phyloP scores from a whole-genome alignment of 768 basidiomycete species.

The Suillus cothurnatus region DNA sequence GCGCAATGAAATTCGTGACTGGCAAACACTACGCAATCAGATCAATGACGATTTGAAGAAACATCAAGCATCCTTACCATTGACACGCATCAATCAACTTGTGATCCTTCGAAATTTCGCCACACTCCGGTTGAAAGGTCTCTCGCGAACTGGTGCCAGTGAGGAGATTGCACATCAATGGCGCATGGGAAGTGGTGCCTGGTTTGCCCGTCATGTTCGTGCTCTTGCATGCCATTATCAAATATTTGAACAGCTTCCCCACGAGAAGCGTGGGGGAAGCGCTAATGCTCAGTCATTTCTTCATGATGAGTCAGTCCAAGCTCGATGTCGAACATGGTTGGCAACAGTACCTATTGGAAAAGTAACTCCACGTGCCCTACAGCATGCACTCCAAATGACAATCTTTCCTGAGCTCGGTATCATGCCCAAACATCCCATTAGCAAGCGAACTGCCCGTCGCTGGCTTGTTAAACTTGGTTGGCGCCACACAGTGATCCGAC shows the following conservation, averaged over 20 bases:
- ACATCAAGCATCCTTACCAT: conserved; percentile 17
- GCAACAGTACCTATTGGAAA: conserved; percentile 24
- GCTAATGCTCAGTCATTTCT: conserved; percentile 11
- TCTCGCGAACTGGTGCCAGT: conserved; percentile 30
- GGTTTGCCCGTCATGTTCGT: conserved; percentile 31
- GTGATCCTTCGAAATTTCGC: conserved; percentile 5
- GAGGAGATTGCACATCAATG: conserved; percentile 39
- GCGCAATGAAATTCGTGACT: conserved; percentile 21
- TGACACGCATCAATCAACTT: conserved; percentile 25
- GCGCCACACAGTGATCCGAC: conserved; percentile 1
- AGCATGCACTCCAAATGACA: conserved; percentile 27
- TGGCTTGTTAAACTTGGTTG: conserved; percentile 19
- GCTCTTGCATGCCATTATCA: conserved; percentile 40
- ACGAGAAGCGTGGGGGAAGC: conserved; percentile 27
- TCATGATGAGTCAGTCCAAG: conserved; percentile 13
- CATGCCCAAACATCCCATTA: conserved; percentile 23
- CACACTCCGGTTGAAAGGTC: conserved; percentile 32
- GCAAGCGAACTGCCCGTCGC: conserved; percentile 15
- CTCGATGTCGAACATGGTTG: conserved; percentile 22
- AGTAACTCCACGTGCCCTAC: conserved; percentile 31
- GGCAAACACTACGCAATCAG: conserved; percentile 29
- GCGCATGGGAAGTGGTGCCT: conserved; percentile 33
- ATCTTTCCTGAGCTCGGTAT: conserved; percentile 37
- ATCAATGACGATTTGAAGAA: conserved; percentile 36
- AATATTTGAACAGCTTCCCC: conserved; percentile 36